phyloP scores from a whole-genome alignment of 2,329 filamentous ascomycete genomes.

The Corniculantispora saksenae region DNA sequence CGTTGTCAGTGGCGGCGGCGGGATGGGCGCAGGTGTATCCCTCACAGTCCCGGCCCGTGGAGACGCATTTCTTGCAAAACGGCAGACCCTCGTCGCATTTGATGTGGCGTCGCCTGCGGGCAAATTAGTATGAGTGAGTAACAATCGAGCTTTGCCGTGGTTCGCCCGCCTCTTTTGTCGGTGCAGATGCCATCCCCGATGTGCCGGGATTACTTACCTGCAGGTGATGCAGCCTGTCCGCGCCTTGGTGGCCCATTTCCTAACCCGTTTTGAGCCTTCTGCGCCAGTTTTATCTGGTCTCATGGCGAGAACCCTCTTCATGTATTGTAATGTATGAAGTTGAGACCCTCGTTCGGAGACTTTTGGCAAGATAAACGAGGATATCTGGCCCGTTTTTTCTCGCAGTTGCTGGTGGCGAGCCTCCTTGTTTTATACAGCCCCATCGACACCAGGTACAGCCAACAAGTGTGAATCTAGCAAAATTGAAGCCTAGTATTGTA shows the following conservation, averaged over 20 bases:
- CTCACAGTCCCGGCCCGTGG: conserved; percentile 25
- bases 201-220: conserved; percentile 18
- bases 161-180: background rate
- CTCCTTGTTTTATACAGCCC: background rate
- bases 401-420: background rate
- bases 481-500: too few species aligned
- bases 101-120: conserved; percentile 26
- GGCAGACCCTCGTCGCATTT: conserved; percentile 32
- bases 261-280: background rate
- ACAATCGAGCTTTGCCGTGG: background rate
- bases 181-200: background rate
- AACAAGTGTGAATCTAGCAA: too few species aligned
- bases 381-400: background rate
- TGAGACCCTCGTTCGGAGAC: background rate
- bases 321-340: background rate
- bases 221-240: conserved; percentile 26
- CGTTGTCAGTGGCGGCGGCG: background rate
- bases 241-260: conserved; percentile 21
- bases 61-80: conserved; percentile 26
- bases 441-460: too few species aligned
- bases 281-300: background rate
- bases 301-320: background rate
- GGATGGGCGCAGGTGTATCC: conserved; percentile 17
- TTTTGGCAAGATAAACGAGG: conserved; percentile 7
- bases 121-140: background rate